These are phyloP conservation scores for Fusarium dimerum DNA, from an alignment of 2,329 filamentous ascomycete genomes.

Conservation along the genomic window DNA sequence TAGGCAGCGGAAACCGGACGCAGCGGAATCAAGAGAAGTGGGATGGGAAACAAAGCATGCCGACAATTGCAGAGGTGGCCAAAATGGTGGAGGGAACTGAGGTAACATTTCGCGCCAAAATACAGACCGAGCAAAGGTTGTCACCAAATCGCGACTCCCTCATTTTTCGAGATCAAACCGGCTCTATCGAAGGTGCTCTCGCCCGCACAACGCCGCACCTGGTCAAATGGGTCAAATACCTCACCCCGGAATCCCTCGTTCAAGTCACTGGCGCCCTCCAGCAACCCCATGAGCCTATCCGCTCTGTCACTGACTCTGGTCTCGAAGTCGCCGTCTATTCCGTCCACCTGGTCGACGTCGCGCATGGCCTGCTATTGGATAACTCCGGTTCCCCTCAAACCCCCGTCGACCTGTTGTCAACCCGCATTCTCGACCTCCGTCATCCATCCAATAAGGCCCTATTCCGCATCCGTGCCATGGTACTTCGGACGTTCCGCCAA, in stretches of 20 bases:
- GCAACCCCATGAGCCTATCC: too few species aligned
- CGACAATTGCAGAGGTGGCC: slow-evolving; percentile 35
- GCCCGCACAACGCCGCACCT: slow-evolving; percentile 59
- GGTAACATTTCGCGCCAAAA: slow-evolving; percentile 41
- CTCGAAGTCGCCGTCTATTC: too few species aligned
- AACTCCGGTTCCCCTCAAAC: slow-evolving; percentile 64
- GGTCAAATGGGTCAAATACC: slow-evolving; percentile 65
- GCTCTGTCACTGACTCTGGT: too few species aligned
- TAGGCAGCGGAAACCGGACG: too few species aligned
- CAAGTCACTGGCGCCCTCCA: too few species aligned
- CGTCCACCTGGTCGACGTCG: too few species aligned
- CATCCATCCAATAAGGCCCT: slow-evolving; percentile 84
- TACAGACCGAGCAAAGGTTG: slow-evolving; percentile 69
- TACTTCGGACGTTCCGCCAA: slow-evolving; percentile 76
- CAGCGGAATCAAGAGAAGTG: too few species aligned
- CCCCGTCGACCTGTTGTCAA: slow-evolving; percentile 57
- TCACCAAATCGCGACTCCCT: slow-evolving; percentile 82
- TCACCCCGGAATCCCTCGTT: too few species aligned
- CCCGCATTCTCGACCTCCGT: slow-evolving; percentile 79
- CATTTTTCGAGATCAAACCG: slow-evolving; percentile 78
- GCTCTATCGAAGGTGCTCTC: slow-evolving; percentile 81
- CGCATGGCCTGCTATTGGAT: slow-evolving; percentile 32
- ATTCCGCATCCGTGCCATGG: slow-evolving; percentile 79
- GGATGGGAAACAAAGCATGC: too few species aligned
- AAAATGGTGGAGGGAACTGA: slow-evolving; percentile 36